Evolutionary conservation across 495 filamentous ascomycete genomes (phyloP), one percentile per base, ranked within the genome.

Genomic region (Aspergillus carlsbadensis): DNA sequence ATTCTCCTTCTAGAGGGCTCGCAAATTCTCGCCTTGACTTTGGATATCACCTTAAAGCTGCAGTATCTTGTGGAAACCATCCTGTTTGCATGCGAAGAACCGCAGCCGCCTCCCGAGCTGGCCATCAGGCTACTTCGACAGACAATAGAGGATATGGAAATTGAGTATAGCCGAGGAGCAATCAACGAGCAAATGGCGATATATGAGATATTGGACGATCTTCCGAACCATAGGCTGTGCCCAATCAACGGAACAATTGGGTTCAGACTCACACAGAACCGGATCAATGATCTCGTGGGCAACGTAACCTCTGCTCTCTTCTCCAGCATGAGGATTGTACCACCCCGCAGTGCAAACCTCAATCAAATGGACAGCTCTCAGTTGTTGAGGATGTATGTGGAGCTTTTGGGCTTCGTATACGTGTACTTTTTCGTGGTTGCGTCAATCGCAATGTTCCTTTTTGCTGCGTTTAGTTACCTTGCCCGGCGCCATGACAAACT

Each of bases 1-100:
- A 81, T 87, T 33, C 78, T 88, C 11, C 74, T 84, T 18, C 71
- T 87, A n/a, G 82, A 86, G 63, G 85, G 84, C 13, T 72, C 70
- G 0, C 71, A 75, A 52, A 74, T 76, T 41, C 65, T 77, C 33
- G 71, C 74, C 0, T 39, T 77, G 35, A 73, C 68, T 5, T 51
- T 77, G 22, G 71, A 77, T 37, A 70, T 75, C 14, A 70, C 72
- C 0, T 45, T 77, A 53, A 77, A 77, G 37, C 52, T 73, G 40
- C 65, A 54, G 42, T 75, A 75, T 56, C 62, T 77, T 39, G 54
- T 56, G 42, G 70, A 77, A 52, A 76, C 72, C 2, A 69, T 74
- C 43, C 33, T 65, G 44, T 74, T 69, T 62, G 70, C 71, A 41
- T 77, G 74, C 54, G 74, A 74, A 53, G 66, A 71, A 37, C 71